Evolutionary conservation across 192 early-diverging fungal species (phyloP).

Genomic region (Linnemannia exigua): DNA sequence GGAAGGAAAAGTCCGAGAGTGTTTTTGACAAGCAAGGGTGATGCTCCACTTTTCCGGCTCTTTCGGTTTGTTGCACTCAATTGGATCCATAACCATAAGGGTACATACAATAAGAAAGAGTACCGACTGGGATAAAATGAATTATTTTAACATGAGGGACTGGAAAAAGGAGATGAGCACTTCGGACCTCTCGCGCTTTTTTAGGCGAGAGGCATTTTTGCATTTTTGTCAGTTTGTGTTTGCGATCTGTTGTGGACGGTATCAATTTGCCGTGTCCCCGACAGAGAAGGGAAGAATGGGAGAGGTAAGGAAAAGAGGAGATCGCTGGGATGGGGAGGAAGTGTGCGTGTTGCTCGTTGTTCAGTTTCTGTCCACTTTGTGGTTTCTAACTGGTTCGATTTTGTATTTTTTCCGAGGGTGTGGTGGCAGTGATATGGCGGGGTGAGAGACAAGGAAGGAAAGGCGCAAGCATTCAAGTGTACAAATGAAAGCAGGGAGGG

Average conservation of each 20-base stretch:
- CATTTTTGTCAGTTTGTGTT: neutral
- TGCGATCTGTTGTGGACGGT: neutral
- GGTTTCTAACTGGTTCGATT: neutral
- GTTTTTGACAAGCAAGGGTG: too few relatives aligned
- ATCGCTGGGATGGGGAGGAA: neutral
- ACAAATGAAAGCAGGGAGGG: neutral
- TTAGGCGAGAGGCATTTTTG: constrained; percentile 3
- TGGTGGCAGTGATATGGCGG: neutral
- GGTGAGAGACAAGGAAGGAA: neutral
- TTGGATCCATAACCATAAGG: neutral
- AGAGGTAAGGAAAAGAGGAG: neutral
- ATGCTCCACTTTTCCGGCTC: neutral
- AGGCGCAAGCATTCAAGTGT: neutral
- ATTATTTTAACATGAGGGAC: neutral
- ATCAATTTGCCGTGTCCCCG: neutral
- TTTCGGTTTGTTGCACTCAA: neutral
- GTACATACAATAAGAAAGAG: neutral
- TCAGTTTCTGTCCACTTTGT: neutral
- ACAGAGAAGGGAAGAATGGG: neutral
- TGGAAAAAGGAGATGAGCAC: neutral
- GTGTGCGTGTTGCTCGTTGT: neutral
- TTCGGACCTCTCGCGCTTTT: constrained; percentile 5
- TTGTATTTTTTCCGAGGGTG: neutral
- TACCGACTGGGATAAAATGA: neutral
- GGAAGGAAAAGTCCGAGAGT: neutral